A percentile compares a stretch with the other conserved stretches of the same genome.
phyloP scores from a whole-genome alignment of 2,329 filamentous ascomycete genomes.

The Cercospora citrullina region DNA sequence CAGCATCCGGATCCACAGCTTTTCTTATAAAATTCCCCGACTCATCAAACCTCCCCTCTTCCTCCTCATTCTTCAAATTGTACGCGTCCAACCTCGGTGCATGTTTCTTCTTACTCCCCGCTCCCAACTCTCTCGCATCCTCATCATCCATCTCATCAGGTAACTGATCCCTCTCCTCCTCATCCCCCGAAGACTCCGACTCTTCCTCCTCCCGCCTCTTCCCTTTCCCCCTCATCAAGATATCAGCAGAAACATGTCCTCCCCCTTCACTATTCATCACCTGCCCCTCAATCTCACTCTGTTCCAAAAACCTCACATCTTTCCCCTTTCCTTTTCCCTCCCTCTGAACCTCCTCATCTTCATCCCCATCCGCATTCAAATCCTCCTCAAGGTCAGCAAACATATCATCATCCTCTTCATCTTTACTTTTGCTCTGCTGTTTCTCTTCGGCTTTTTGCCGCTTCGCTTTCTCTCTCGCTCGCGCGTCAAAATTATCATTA shows the following conservation, averaged over 20 bases:
- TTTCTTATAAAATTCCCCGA: constrained; percentile 89
- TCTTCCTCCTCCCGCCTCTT: constrained; percentile 38
- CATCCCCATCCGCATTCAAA: constrained; percentile 47
- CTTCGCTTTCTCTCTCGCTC: constrained; percentile 51
- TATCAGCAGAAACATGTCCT: constrained; percentile 62
- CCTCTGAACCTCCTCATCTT: constrained; percentile 54
- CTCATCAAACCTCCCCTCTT: constrained; percentile 90
- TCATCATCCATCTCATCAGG: constrained; percentile 60
- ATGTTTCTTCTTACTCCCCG: constrained; percentile 86
- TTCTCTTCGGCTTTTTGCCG: constrained; percentile 42
- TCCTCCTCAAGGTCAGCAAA: constrained; percentile 71
- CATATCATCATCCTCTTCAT: constrained; percentile 71
- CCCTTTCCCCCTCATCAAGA: constrained; percentile 61
- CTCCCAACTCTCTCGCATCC: constrained; percentile 84
- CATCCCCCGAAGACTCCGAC: constrained; percentile 50
- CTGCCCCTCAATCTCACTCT: constrained; percentile 74
- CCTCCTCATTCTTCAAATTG: constrained; percentile 86
- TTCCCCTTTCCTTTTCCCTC: constrained; percentile 60
- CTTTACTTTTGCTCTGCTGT: constrained; percentile 48
- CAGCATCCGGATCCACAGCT: constrained; percentile 81
- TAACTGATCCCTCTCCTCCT: constrained; percentile 67
- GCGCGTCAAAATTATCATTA: constrained; percentile 82
- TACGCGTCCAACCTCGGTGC: constrained; percentile 95
- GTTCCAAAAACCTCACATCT: constrained; percentile 60
- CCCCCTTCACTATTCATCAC: constrained; percentile 71